Evolutionary conservation across 306 rosid species (phyloP).

Genomic region (Boehmeria nivea): DNA sequence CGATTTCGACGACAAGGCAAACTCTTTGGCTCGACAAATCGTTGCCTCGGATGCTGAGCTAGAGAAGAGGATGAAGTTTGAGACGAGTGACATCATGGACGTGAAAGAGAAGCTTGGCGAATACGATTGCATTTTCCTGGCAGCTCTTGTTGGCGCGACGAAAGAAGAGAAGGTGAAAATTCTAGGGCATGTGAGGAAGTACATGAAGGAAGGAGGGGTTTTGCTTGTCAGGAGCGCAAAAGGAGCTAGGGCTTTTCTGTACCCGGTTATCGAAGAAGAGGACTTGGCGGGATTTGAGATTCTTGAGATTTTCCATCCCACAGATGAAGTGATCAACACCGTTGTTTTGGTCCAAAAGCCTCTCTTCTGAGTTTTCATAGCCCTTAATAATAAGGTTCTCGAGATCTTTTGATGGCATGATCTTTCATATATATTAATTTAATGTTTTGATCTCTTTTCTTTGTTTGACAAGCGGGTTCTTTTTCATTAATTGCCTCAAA

Average conservation of each 20-base stretch:
- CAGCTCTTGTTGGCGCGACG: conserved; percentile 66
- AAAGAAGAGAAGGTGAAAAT: conserved; percentile 50
- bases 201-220: conserved; percentile 59
- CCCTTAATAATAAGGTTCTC: no score
- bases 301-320: conserved; percentile 58
- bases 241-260: conserved; percentile 70
- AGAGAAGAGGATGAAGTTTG: conserved; percentile 69
- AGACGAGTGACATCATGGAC: conserved; percentile 46
- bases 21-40: conserved; percentile 42
- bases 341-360: conserved; percentile 57
- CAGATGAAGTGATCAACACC: conserved; percentile 61
- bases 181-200: conserved; percentile 40
- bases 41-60: conserved; percentile 44
- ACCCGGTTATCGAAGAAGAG: conserved; percentile 52
- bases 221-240: conserved; percentile 70
- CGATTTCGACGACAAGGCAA: conserved; percentile 56
- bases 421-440: no score
- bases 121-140: conserved; percentile 71
- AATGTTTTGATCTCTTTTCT: no score
- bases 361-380: not conserved
- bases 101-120: conserved; percentile 41
- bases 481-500: no score
- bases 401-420: no score
- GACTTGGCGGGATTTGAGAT: conserved; percentile 50
- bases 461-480: no score